A percentile compares a stretch with the other conserved stretches of the same genome.
phyloP scores from a whole-genome alignment of 1,284 basidiomycete genomes.

The Apiotrichum akiyoshidainum region DNA sequence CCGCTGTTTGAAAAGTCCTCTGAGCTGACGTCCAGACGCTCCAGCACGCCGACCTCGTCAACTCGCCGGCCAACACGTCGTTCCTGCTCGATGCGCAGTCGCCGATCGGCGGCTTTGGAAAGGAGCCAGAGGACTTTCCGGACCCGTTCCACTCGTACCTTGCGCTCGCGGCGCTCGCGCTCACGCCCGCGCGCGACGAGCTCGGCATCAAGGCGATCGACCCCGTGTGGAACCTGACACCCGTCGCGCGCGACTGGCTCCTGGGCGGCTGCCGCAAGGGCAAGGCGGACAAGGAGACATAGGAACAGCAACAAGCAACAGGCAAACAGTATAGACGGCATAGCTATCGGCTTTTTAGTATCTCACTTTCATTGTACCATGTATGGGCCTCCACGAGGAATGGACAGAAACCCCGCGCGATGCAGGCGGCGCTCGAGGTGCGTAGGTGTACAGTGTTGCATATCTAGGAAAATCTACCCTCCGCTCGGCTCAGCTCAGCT shows the following conservation, averaged over 20 bases:
- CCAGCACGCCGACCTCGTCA: slow-evolving; percentile 58
- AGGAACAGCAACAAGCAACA: no score
- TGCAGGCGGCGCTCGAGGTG: no score
- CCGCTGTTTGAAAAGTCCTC: no score
- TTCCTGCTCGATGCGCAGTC: slow-evolving; percentile 76
- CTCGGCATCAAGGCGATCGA: slow-evolving; percentile 64
- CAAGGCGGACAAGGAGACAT: no score
- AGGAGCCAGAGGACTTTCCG: slow-evolving; percentile 72
- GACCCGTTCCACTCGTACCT: slow-evolving; percentile 91
- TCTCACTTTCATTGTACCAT: no score
- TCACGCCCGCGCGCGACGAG: slow-evolving; percentile 56
- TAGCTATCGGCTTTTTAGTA: no score
- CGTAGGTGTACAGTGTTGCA: not conserved
- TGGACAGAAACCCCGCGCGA: no score
- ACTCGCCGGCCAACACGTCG: slow-evolving; percentile 56
- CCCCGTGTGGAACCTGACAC: slow-evolving; percentile 65
- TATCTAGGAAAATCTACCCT: not conserved
- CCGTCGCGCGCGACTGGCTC: slow-evolving; percentile 64
- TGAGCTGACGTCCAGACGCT: slow-evolving; percentile 58
- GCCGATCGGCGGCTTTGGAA: slow-evolving; percentile 78
- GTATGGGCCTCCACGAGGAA: no score
- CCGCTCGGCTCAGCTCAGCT: no score
- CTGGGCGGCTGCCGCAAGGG: slow-evolving; percentile 11
- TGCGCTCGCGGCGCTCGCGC: slow-evolving; percentile 71
- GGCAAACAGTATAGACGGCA: no score